Base-by-base conservation (phyloP, 306 rosid genomes). In the Abrus pulchellus region DNA sequence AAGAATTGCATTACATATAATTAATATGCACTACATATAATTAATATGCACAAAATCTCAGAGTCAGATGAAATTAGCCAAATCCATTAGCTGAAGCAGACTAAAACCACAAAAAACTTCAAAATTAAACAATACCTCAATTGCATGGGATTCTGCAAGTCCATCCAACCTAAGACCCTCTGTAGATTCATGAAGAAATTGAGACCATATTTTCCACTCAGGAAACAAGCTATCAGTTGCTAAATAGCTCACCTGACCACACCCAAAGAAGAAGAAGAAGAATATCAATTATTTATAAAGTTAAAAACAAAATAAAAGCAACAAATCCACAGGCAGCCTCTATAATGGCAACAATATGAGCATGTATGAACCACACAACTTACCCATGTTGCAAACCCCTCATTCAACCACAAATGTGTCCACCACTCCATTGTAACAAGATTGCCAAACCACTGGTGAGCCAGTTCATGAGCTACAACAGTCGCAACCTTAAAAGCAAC, bases 381-480 rank as follows among this genome's bases (percentile, higher is more conserved):
- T 88, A 94, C 97, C 97, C 99, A 94, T 80, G 99, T 94, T 43
- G 99, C 99, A 78, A 94, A 94, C 32, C 99, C 99, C 85, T 94
- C 99, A 79, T 94, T 94, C 84, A 94, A 82, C 99, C 99, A 94
- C 72, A 94, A 87, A 88, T 94, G 92, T n/a, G 97, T 92, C 99
- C 99, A 94, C 99, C 99, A 94, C 85, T 92, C 99, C 99, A 92
- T 92, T 27, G 97, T 94, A 73, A 94, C 99, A 76, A 94, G 97
- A 86, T 94, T 91, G 20, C 99, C 99, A 85, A 94, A 94, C 99
- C 99, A 94, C 79, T 94, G 97, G 72, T 94, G 99, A 50, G 99
- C 99, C 78, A 94, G 87, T 85, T 94, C 99, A 83, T 94, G 99
- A 75, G 97, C 94, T 79, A 94, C 99, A 27, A 90, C 94, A 65